Percentiles rank a stretch among this genome's conserved stretches.
These are phyloP conservation scores for Cytospora mali DNA, from an alignment of 2,329 filamentous ascomycete species.

Conservation along the genomic window DNA sequence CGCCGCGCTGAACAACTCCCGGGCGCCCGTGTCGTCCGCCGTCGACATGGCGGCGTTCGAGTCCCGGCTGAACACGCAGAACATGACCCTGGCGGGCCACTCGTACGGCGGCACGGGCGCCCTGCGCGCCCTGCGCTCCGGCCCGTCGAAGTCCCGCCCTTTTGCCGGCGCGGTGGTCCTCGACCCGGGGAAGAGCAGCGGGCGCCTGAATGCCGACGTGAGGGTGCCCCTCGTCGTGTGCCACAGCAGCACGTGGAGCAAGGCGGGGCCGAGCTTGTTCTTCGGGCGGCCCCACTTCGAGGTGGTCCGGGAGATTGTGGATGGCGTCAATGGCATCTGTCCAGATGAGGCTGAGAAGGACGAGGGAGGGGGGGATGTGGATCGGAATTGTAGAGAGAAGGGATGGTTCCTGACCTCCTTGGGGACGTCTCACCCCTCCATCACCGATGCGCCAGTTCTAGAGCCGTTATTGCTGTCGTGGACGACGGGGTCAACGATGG, in stretches of 20 bases:
- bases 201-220: constrained; percentile 62
- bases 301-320: constrained; percentile 59
- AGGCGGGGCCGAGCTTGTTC: constrained; percentile 53
- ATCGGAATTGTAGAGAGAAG: constrained; percentile 27
- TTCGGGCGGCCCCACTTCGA: constrained; percentile 67
- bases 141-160: constrained; percentile 42
- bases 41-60: constrained; percentile 52
- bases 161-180: constrained; percentile 63
- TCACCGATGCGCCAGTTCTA: constrained; percentile 68
- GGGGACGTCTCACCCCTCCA: constrained; percentile 62
- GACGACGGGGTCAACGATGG: constrained; percentile 63
- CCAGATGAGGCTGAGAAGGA: constrained; percentile 21
- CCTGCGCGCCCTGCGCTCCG: constrained; percentile 59
- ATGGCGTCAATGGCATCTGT: constrained; percentile 46
- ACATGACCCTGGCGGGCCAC: constrained; percentile 62
- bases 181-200: constrained; percentile 67
- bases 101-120: constrained; percentile 68
- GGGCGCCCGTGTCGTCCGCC: constrained; percentile 48
- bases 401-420: constrained; percentile 59
- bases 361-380: not conserved
- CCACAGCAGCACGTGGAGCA: constrained; percentile 68
- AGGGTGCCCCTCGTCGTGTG: constrained; percentile 61
- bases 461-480: constrained; percentile 62
- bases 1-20: constrained; percentile 38
- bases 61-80: constrained; percentile 55